These are phyloP conservation scores for Metschnikowia drakensbergensis DNA, from an alignment of 805 yeast species.

Conservation along the genomic window DNA sequence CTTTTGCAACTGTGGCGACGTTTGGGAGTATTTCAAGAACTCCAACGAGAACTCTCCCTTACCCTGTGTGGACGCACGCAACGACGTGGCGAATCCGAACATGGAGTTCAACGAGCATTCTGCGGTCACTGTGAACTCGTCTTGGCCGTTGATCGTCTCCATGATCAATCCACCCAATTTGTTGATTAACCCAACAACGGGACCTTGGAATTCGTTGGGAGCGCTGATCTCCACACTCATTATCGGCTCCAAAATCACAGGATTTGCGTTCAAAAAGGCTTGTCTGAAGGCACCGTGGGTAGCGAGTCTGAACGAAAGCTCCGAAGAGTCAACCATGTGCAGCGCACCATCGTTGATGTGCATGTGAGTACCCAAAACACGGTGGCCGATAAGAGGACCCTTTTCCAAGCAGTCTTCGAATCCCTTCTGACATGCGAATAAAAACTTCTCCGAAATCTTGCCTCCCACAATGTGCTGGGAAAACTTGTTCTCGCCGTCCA, in stretches of 20 bases:
- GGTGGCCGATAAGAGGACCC: constrained; percentile 96
- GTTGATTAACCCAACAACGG: constrained; percentile 85
- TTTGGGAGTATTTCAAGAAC: constrained; percentile 87
- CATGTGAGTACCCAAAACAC: constrained; percentile 90
- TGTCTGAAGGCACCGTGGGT: constrained; percentile 88
- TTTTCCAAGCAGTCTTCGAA: constrained; percentile 91
- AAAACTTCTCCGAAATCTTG: constrained; percentile 90
- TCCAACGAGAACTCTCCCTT: constrained; percentile 97
- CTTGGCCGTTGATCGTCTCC: constrained; percentile 91
- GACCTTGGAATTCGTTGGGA: constrained; percentile 94
- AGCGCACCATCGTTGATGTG: constrained; percentile 94
- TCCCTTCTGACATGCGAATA: constrained; percentile 92
- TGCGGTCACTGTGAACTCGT: constrained; percentile 88
- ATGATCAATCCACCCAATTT: constrained; percentile 87
- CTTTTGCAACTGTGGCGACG: constrained; percentile 84
- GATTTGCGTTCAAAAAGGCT: constrained; percentile 79
- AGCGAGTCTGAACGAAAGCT: constrained; percentile 91
- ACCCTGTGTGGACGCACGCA: constrained; percentile 97
- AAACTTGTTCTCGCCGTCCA: constrained; percentile 68
- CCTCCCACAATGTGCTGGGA: constrained; percentile 94
- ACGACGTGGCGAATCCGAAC: constrained; percentile 93
- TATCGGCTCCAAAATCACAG: constrained; percentile 92
- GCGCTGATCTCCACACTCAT: constrained; percentile 93
- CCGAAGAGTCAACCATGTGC: constrained; percentile 96
- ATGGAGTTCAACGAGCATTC: constrained; percentile 95